These are phyloP conservation scores for Debaryomyces sp. DNA, from an alignment of 1,139 yeast genomes.

Conservation along the genomic window DNA sequence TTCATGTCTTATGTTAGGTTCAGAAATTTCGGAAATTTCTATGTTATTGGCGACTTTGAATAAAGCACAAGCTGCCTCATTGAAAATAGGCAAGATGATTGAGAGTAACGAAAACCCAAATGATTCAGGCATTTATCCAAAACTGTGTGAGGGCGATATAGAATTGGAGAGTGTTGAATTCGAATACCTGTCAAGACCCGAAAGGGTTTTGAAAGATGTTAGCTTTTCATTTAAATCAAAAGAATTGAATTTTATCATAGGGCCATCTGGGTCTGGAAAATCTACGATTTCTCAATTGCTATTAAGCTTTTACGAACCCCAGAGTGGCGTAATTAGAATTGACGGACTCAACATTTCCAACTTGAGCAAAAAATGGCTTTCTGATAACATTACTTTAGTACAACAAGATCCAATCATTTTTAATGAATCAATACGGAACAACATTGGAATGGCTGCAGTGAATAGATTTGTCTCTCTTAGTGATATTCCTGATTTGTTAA, in stretches of 20 bases:
- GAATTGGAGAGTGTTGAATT: slow-evolving; percentile 57
- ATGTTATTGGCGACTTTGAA: slow-evolving; percentile 58
- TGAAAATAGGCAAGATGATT: slow-evolving; percentile 33
- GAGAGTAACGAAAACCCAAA: slow-evolving; percentile 14
- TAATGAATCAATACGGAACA: slow-evolving; percentile 62
- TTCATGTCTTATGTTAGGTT: slow-evolving; percentile 72
- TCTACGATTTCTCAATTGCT: slow-evolving; percentile 74
- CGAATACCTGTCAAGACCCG: slow-evolving; percentile 59
- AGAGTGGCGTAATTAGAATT: slow-evolving; percentile 65
- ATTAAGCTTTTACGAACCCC: slow-evolving; percentile 55
- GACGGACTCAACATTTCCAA: slow-evolving; percentile 52
- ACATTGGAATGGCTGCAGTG: slow-evolving; percentile 53
- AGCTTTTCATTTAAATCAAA: slow-evolving; percentile 48
- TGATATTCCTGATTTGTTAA: slow-evolving; percentile 23
- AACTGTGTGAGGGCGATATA: slow-evolving; percentile 46
- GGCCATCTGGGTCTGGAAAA: slow-evolving; percentile 91
- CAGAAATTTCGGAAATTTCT: slow-evolving; percentile 54
- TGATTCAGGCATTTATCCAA: slow-evolving; percentile 29
- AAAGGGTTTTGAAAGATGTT: slow-evolving; percentile 48
- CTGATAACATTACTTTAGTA: slow-evolving; percentile 66
- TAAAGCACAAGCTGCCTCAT: slow-evolving; percentile 65
- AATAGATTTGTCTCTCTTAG: slow-evolving; percentile 24
- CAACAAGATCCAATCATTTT: slow-evolving; percentile 73
- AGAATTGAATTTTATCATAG: slow-evolving; percentile 65
- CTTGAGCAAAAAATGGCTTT: slow-evolving; percentile 55